Conservation (phyloP, 495 filamentous ascomycete genomes). For the Neurospora sp. region DNA sequence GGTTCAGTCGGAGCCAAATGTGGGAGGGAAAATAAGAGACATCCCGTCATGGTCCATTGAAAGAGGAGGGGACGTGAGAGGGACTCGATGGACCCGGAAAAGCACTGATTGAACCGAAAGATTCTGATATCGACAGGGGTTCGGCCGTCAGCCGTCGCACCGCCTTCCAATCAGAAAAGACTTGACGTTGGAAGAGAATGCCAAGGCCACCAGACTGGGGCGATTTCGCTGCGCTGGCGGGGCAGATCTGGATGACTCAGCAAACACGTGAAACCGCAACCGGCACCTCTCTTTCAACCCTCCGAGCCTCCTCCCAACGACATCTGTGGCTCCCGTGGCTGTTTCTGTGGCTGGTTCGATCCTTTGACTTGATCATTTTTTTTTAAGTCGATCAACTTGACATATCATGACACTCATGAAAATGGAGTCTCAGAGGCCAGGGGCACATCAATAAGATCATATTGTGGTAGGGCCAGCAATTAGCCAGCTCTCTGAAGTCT, state of each 20-base stretch:
- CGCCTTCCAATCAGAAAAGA: conserved; percentile 16
- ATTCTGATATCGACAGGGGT: conserved; percentile 16
- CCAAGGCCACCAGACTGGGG: conserved; percentile 7
- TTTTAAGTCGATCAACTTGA: not conserved
- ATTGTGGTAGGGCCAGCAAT: not conserved
- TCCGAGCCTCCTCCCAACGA: not conserved
- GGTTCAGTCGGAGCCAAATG: not conserved
- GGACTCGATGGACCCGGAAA: not conserved
- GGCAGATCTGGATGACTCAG: conserved; percentile 10
- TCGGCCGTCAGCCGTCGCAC: conserved; percentile 2
- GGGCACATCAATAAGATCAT: not conserved
- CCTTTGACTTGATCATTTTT: not conserved
- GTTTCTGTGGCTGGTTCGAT: not conserved
- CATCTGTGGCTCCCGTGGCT: conserved; percentile 9
- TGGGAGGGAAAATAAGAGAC: not conserved
- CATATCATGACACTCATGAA: not conserved
- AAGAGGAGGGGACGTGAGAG: not conserved
- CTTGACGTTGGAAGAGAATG: conserved; percentile 13
- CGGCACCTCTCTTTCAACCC: conserved; percentile 2
- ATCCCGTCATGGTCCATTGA: not conserved
- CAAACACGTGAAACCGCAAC: conserved; percentile 3
- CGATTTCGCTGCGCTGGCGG: conserved; percentile 1
- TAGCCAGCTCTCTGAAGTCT: not conserved
- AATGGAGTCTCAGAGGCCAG: not conserved
- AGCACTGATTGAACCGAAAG: not conserved